phyloP scores from a whole-genome alignment of 1,139 yeast genomes.

The Geotrichum reessii region DNA sequence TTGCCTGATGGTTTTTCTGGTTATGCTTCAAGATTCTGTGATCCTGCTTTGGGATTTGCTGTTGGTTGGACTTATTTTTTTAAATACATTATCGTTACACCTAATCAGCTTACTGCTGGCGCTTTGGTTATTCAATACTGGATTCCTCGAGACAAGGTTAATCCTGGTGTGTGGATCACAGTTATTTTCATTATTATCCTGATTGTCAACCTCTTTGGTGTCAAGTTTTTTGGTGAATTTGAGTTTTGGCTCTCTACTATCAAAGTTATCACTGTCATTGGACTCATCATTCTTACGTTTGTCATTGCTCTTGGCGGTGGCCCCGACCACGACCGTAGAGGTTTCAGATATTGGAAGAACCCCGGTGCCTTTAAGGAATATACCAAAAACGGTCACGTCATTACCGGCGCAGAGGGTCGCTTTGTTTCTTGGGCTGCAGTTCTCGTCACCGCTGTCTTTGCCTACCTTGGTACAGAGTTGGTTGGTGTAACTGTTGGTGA shows the following conservation, averaged over 20 bases:
- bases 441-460: constrained; percentile 43
- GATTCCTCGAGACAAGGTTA: constrained; percentile 47
- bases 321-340: constrained; percentile 56
- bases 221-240: constrained; percentile 57
- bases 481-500: constrained; percentile 77
- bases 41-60: constrained; percentile 68
- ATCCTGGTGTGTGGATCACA: constrained; percentile 65
- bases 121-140: constrained; percentile 58
- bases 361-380: constrained; percentile 59
- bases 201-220: constrained; percentile 54
- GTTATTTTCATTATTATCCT: constrained; percentile 57
- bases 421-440: constrained; percentile 64
- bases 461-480: constrained; percentile 74
- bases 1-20: constrained; percentile 66
- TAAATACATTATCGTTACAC: constrained; percentile 60
- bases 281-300: constrained; percentile 62
- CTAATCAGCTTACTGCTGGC: constrained; percentile 54
- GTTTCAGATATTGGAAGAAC: constrained; percentile 60
- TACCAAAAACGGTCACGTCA: constrained; percentile 26
- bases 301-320: constrained; percentile 73
- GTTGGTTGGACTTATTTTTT: constrained; percentile 63
- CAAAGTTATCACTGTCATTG: constrained; percentile 64
- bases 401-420: constrained; percentile 42
- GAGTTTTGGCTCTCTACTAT: constrained; percentile 65
- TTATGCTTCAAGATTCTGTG: constrained; percentile 61